A percentile compares a stretch with the other conserved stretches of the same genome.
phyloP scores from a whole-genome alignment of 805 yeast genomes.

The Osmozyma mogii region DNA sequence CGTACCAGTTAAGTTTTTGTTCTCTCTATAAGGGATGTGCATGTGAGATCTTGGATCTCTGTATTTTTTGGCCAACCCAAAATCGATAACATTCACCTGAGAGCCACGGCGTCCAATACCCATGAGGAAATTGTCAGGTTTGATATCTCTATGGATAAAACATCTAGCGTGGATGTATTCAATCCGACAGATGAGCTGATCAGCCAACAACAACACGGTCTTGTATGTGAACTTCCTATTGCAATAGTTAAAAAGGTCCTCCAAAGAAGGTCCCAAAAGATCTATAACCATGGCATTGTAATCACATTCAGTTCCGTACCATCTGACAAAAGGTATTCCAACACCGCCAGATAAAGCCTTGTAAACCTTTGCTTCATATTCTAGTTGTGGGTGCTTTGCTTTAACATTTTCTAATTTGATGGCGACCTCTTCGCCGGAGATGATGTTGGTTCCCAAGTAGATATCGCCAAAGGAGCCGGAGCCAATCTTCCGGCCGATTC shows the following conservation, averaged over 20 bases:
- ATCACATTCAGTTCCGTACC: slow-evolving; percentile 96
- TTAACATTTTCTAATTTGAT: slow-evolving; percentile 84
- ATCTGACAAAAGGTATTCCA: slow-evolving; percentile 93
- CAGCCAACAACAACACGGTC: slow-evolving; percentile 87
- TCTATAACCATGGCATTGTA: slow-evolving; percentile 97
- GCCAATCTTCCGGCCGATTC: slow-evolving; percentile 93
- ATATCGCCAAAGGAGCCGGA: slow-evolving; percentile 97
- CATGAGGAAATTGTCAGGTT: slow-evolving; percentile 79
- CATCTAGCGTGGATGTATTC: slow-evolving; percentile 95
- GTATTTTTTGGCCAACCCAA: slow-evolving; percentile 88
- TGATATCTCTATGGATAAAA: slow-evolving; percentile 77
- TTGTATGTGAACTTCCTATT: slow-evolving; percentile 88
- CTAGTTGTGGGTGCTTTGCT: slow-evolving; percentile 95
- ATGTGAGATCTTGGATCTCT: slow-evolving; percentile 90
- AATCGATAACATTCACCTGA: slow-evolving; percentile 89
- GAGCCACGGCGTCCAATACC: slow-evolving; percentile 92
- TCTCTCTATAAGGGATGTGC: slow-evolving; percentile 61
- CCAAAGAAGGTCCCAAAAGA: slow-evolving; percentile 88
- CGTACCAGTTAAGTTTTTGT: slow-evolving; percentile 16
- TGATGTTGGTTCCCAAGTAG: slow-evolving; percentile 85
- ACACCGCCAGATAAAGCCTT: slow-evolving; percentile 93
- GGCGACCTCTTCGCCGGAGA: slow-evolving; percentile 96
- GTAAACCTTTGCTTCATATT: slow-evolving; percentile 94
- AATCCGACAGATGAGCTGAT: slow-evolving; percentile 87
- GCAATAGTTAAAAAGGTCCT: slow-evolving; percentile 93